These are phyloP conservation scores for Cichorium intybus DNA, from an alignment of 140 eudicot species.

Conservation along the genomic window DNA sequence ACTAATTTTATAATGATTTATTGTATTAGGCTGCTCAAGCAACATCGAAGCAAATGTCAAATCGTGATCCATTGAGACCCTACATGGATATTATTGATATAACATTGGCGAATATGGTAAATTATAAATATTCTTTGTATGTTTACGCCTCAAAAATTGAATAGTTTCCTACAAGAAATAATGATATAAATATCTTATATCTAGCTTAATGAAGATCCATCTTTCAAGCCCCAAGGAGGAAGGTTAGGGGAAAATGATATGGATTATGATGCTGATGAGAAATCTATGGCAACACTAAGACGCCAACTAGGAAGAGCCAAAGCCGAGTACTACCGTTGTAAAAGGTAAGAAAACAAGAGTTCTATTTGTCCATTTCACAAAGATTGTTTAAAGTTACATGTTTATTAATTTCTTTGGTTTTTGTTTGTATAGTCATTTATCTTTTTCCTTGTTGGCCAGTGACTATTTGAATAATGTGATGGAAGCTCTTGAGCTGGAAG, in stretches of 20 bases:
- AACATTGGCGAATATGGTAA: slow-evolving; percentile 72
- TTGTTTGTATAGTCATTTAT: slow-evolving; percentile 15
- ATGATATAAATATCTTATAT: slow-evolving; percentile 3
- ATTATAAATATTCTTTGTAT: slow-evolving; percentile 34
- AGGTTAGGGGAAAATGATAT: slow-evolving; percentile 87
- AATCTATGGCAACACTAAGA: slow-evolving; percentile 78
- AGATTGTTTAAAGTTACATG: slow-evolving; percentile 3
- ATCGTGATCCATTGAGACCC: slow-evolving; percentile 85
- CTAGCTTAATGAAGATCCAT: slow-evolving; percentile 77
- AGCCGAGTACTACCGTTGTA: slow-evolving; percentile 74
- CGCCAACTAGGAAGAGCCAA: slow-evolving; percentile 73
- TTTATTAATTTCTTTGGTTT: background rate
- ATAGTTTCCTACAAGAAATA: slow-evolving; percentile 8
- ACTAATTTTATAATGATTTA: slow-evolving; percentile 1
- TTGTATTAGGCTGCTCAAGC: slow-evolving; percentile 86
- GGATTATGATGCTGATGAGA: slow-evolving; percentile 87
- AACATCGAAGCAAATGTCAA: slow-evolving; percentile 91
- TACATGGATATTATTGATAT: slow-evolving; percentile 79
- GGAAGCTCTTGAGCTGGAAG: slow-evolving; percentile 82
- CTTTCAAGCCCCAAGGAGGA: slow-evolving; percentile 96
- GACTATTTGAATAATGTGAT: slow-evolving; percentile 62
- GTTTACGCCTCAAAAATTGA: background rate
- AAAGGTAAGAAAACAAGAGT: slow-evolving; percentile 47
- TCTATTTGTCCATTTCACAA: background rate
- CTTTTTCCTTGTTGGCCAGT: slow-evolving; percentile 35